Evolutionary conservation across 2,329 filamentous ascomycete genomes (phyloP).

Genomic region (Neonectria ditissima): DNA sequence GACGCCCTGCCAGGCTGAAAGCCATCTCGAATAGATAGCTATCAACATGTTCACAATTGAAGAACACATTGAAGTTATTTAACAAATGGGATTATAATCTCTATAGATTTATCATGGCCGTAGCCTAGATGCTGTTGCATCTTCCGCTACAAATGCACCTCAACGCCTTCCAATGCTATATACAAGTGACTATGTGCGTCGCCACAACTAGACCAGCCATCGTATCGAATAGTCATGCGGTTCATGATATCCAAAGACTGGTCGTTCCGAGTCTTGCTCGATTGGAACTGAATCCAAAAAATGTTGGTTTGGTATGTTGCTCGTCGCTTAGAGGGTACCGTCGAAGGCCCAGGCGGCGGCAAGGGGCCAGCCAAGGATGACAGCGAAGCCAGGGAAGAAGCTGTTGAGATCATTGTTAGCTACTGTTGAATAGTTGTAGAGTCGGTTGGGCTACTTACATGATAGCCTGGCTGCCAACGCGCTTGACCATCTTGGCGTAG

Average conservation of each 20-base stretch:
- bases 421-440: not conserved
- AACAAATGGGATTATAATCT: constrained; percentile 47
- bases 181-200: constrained; percentile 43
- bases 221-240: constrained; percentile 14
- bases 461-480: constrained; percentile 46
- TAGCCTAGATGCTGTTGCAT: constrained; percentile 41
- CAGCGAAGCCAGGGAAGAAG: constrained; percentile 50
- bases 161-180: constrained; percentile 47
- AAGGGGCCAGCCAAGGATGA: constrained; percentile 52
- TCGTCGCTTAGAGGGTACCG: constrained; percentile 46
- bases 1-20: not conserved
- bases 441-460: constrained; percentile 46
- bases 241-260: constrained; percentile 25
- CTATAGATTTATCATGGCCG: constrained; percentile 42
- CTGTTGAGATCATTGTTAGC: constrained; percentile 40
- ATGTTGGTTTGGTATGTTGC: constrained; percentile 9
- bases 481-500: constrained; percentile 49
- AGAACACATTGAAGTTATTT: constrained; percentile 1
- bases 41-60: not conserved
- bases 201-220: constrained; percentile 32
- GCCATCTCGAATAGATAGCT: not conserved
- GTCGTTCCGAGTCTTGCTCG: constrained; percentile 35
- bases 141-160: constrained; percentile 39
- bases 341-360: constrained; percentile 46
- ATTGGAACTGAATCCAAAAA: constrained; percentile 28